Evolutionary conservation across 2,329 filamentous ascomycete genomes (phyloP), one percentile per base, ranked within the genome.

Genomic region (Orbilia blumenaviensis): DNA sequence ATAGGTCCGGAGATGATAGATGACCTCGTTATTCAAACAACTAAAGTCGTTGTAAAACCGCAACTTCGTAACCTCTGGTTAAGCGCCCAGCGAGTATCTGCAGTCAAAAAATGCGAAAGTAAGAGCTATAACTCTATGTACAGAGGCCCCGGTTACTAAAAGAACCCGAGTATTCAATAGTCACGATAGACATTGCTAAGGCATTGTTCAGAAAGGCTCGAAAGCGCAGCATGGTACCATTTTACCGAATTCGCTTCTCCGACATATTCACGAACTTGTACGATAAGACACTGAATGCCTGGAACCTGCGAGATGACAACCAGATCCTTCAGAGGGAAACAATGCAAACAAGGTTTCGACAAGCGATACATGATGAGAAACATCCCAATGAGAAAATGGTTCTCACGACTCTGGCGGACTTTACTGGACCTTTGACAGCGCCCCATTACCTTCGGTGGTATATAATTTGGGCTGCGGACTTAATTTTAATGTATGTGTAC

Each of bases 41-140:
- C 44, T n/a, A 48, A 27, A 16, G 44, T 48, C 12, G 44, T 48
- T 27, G 44, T 48, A 2, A 48, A 48, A 16, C 44, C 44, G 2
- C 44, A 48, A n/a, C 27, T 48, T 21, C 44, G 44, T 48, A 48
- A 48, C 44, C 44, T 48, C 23, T 48, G 44, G 44, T 16, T 48
- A 14, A 48, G 44, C 23, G 44, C 44, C 5, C 44, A 48, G n/a
- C 44, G 44, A n/a, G 44, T 48, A 2, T 48, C 44, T 4, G 44
- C 44, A n/a, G 44, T 48, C 12, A 48, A 48, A n/a, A 48, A 48
- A 48, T 48, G 44, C 44, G 44, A 48, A 48, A 25, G 44, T 48
- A 48, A 48, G 25, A 48, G 44, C 44, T 5, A 12, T 9, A 23
- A n/a, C 12, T n/a, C 23, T 23, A 10, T 14, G 6, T 16, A 4